Evolutionary conservation across 1,284 basidiomycete species (phyloP).

Genomic region (Hortiboletus rubellus): DNA sequence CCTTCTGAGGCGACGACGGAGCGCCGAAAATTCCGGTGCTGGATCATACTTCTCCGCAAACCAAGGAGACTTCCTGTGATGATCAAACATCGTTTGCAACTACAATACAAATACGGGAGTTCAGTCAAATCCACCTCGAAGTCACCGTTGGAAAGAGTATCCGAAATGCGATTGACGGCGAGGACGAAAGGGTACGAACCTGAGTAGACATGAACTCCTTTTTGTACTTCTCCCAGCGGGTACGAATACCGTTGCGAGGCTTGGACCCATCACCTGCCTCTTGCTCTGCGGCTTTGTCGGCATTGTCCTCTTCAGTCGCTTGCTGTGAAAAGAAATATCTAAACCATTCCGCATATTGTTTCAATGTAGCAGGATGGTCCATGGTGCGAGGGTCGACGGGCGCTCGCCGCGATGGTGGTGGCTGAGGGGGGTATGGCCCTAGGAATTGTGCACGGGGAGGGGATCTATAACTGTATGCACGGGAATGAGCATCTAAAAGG

Average conservation of each 20-base stretch:
- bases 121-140: constrained; percentile 34
- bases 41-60: constrained; percentile 93
- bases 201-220: constrained; percentile 83
- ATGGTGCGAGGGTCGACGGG: constrained; percentile 81
- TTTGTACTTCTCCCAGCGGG: constrained; percentile 88
- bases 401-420: constrained; percentile 46
- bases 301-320: constrained; percentile 74
- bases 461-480: constrained; percentile 60
- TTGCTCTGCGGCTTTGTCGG: constrained; percentile 77
- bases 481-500: constrained; percentile 60
- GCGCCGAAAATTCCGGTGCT: constrained; percentile 59
- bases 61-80: constrained; percentile 90
- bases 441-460: constrained; percentile 56
- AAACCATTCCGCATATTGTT: constrained; percentile 92
- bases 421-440: constrained; percentile 44
- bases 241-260: constrained; percentile 76
- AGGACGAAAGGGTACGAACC: constrained; percentile 52
- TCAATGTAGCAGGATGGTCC: constrained; percentile 78
- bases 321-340: constrained; percentile 75
- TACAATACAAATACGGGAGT: constrained; percentile 47
- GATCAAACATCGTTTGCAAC: constrained; percentile 90
- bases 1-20: constrained; percentile 76
- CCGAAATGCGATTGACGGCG: constrained; percentile 14
- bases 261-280: constrained; percentile 77
- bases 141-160: constrained; percentile 12